These are phyloP conservation scores for Pyrus bretschneideri DNA, from an alignment of 306 rosid genomes.

Conservation along the genomic window DNA sequence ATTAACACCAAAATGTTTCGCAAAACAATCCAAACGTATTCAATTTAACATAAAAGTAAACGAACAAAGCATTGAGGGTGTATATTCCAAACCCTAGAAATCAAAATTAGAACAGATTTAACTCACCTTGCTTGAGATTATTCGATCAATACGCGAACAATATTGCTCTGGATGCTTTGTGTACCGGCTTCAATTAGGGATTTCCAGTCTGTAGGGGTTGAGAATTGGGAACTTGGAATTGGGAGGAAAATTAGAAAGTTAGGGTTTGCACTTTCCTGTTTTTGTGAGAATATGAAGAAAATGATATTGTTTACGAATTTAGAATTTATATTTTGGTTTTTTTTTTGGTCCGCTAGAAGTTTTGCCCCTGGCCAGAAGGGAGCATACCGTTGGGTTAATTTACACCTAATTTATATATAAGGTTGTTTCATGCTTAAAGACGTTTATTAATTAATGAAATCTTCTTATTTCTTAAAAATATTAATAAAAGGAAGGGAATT, in stretches of 20 bases:
- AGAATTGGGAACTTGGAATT: not conserved
- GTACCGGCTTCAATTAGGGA: not conserved
- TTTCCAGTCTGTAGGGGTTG: not conserved
- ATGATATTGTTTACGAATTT: no score
- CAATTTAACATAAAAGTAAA: not conserved
- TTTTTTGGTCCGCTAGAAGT: no score
- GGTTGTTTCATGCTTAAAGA: no score
- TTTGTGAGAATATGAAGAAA: no score
- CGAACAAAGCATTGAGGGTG: not conserved
- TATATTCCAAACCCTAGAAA: conserved; percentile 18
- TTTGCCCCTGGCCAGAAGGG: no score
- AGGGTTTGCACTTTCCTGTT: no score
- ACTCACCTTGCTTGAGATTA: conserved; percentile 26
- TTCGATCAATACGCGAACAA: not conserved
- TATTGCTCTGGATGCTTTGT: not conserved
- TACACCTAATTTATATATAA: no score
- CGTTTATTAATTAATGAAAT: no score
- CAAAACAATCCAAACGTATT: not conserved
- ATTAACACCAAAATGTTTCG: not conserved
- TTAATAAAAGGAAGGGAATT: no score
- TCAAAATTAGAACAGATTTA: conserved; percentile 12
- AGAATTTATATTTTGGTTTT: no score
- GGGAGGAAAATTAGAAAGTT: not conserved
- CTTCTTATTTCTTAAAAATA: no score
- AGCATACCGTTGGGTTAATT: no score